These are phyloP conservation scores for Myxozyma nipponensis DNA, from an alignment of 805 yeast genomes.

Conservation along the genomic window DNA sequence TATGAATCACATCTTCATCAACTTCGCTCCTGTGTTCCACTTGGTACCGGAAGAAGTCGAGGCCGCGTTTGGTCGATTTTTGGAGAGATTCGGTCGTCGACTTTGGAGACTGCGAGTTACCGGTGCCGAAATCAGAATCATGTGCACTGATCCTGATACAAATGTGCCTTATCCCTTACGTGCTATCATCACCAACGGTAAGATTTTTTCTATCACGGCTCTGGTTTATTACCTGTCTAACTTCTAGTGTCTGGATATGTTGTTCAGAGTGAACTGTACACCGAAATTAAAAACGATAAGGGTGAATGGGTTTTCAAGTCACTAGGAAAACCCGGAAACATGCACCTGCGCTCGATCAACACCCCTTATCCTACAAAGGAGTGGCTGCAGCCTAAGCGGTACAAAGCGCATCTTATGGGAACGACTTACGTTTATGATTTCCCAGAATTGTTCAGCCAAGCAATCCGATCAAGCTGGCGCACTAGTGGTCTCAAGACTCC, in stretches of 20 bases:
- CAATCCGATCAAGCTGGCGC: conserved; percentile 81
- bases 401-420: conserved; percentile 97
- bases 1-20: conserved; percentile 93
- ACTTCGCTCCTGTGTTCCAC: conserved; percentile 93
- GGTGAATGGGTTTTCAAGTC: conserved; percentile 98
- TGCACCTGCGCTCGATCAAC: conserved; percentile 94
- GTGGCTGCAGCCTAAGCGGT: conserved; percentile 97
- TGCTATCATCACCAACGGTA: conserved; percentile 81
- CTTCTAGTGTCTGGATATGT: conserved; percentile 82
- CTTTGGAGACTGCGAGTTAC: conserved; percentile 95
- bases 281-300: conserved; percentile 84
- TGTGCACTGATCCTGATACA: conserved; percentile 82
- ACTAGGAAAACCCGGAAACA: conserved; percentile 84
- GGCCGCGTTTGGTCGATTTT: conserved; percentile 94
- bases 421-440: conserved; percentile 97
- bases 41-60: conserved; percentile 94
- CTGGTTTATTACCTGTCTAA: background rate
- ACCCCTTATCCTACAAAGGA: conserved; percentile 98
- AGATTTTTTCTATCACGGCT: conserved; percentile 2
- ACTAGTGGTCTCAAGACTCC: conserved; percentile 43
- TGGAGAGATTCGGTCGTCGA: conserved; percentile 95
- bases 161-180: conserved; percentile 93
- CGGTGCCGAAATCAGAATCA: conserved; percentile 95
- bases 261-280: conserved; percentile 89
- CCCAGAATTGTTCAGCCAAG: conserved; percentile 98